A percentile compares a stretch with the other conserved stretches of the same genome.
Conservation (phyloP, 2,329 filamentous ascomycete genomes). For the Alternaria brassicicola region DNA sequence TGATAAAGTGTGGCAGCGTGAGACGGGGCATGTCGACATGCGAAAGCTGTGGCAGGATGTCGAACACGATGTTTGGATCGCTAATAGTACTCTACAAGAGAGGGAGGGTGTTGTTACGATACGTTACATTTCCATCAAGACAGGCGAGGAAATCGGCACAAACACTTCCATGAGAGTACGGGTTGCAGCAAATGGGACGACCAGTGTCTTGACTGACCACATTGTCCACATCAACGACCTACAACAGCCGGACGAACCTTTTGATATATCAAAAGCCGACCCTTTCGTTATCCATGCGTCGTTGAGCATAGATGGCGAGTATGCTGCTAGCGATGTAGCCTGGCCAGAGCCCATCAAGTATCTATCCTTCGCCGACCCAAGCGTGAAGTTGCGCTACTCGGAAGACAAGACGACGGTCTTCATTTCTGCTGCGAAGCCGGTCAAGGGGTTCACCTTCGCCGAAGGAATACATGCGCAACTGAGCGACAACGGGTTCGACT, state of each 20-base stretch:
- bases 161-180: conserved; percentile 53
- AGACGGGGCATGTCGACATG: conserved; percentile 39
- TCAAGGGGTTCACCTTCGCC: conserved; percentile 62
- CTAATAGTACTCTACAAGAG: conserved; percentile 54
- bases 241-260: conserved; percentile 17
- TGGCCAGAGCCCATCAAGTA: conserved; percentile 68
- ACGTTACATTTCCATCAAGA: conserved; percentile 60
- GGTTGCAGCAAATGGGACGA: conserved; percentile 61
- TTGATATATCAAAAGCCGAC: conserved; percentile 58
- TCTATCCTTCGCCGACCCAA: conserved; percentile 58
- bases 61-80: conserved; percentile 62
- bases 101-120: conserved; percentile 55
- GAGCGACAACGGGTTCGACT: conserved; percentile 39
- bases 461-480: conserved; percentile 27
- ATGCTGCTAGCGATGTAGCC: conserved; percentile 61
- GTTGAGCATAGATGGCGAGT: conserved; percentile 56
- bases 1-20: conserved; percentile 37
- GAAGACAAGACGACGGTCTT: conserved; percentile 45
- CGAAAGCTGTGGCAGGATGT: conserved; percentile 24
- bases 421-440: conserved; percentile 57
- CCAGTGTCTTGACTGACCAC: conserved; percentile 54
- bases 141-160: conserved; percentile 57
- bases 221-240: background rate
- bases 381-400: conserved; percentile 49
- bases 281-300: conserved; percentile 59